These are phyloP conservation scores for Mariannaea sp. DNA, from an alignment of 2,329 filamentous ascomycete genomes.

Conservation along the genomic window DNA sequence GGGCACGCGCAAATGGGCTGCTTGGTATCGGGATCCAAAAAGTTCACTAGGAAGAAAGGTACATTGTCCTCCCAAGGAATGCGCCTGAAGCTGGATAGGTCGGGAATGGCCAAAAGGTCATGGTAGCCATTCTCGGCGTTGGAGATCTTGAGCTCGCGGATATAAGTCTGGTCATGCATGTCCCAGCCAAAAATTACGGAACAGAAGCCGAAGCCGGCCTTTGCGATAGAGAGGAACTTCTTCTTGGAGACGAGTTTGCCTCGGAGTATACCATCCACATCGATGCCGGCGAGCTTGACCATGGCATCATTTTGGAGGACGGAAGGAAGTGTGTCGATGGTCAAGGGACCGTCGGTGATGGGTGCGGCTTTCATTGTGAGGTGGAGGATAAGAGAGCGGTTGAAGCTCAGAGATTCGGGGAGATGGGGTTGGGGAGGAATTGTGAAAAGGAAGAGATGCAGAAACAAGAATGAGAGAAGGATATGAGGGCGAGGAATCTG, in stretches of 20 bases:
- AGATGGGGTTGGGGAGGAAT: neutral
- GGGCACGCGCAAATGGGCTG: conserved; percentile 78
- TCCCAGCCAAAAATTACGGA: conserved; percentile 96
- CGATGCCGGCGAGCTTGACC: conserved; percentile 86
- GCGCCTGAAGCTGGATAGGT: conserved; percentile 75
- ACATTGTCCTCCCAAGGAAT: conserved; percentile 92
- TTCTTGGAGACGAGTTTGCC: conserved; percentile 92
- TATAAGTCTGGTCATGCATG: conserved; percentile 93
- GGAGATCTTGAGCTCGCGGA: conserved; percentile 81
- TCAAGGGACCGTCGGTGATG: conserved; percentile 48
- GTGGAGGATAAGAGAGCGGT: conserved; percentile 8
- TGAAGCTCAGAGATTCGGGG: conserved; percentile 16
- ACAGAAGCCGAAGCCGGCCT: conserved; percentile 88
- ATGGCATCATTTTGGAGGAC: conserved; percentile 73
- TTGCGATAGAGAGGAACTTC: conserved; percentile 86
- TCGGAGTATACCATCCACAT: conserved; percentile 84
- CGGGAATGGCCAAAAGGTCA: conserved; percentile 81
- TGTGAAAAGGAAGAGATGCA: conserved; percentile 1
- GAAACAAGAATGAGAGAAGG: neutral
- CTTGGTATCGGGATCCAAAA: conserved; percentile 78
- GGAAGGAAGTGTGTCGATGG: conserved; percentile 65
- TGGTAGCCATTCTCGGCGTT: conserved; percentile 91
- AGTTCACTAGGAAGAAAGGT: conserved; percentile 84
- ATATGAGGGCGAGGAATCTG: neutral
- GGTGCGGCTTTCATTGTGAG: conserved; percentile 37